A percentile compares a stretch with the other conserved stretches of the same genome.
These are phyloP conservation scores for Backusella macrospora DNA, from an alignment of 192 early-diverging fungal species.

Conservation along the genomic window DNA sequence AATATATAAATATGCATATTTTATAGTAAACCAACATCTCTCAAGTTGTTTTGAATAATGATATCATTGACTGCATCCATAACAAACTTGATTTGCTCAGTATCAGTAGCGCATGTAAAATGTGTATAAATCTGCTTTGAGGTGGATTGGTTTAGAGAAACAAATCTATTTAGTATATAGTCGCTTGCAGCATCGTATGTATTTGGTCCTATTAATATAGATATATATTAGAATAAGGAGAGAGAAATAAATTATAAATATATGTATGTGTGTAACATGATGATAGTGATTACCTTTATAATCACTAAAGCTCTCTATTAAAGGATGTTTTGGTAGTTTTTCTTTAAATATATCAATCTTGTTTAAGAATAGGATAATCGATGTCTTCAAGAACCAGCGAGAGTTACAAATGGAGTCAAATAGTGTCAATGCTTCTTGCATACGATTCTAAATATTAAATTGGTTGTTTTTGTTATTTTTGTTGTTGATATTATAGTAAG, in stretches of 20 bases:
- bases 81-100: constrained; percentile 86
- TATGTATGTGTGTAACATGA: background rate
- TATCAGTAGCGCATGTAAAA: constrained; percentile 89
- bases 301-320: constrained; percentile 90
- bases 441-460: constrained; percentile 69
- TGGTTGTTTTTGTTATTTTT: background rate
- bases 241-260: background rate
- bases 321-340: constrained; percentile 83
- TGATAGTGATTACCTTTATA: constrained; percentile 66
- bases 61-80: constrained; percentile 92
- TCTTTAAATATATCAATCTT: constrained; percentile 97
- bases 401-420: constrained; percentile 99
- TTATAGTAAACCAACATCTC: constrained; percentile 80
- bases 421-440: constrained; percentile 95
- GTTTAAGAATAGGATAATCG: constrained; percentile 97
- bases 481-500: background rate
- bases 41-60: constrained; percentile 84
- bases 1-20: background rate
- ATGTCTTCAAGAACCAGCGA: constrained; percentile 97
- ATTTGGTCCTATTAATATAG: constrained; percentile 37
- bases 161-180: constrained; percentile 82
- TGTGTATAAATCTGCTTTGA: constrained; percentile 87
- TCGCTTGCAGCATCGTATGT: constrained; percentile 74
- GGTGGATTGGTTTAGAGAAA: constrained; percentile 75
- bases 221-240: background rate